These are phyloP conservation scores for Guadua angustifolia DNA, from an alignment of 176 grass and related monocot genomes.

Conservation along the genomic window DNA sequence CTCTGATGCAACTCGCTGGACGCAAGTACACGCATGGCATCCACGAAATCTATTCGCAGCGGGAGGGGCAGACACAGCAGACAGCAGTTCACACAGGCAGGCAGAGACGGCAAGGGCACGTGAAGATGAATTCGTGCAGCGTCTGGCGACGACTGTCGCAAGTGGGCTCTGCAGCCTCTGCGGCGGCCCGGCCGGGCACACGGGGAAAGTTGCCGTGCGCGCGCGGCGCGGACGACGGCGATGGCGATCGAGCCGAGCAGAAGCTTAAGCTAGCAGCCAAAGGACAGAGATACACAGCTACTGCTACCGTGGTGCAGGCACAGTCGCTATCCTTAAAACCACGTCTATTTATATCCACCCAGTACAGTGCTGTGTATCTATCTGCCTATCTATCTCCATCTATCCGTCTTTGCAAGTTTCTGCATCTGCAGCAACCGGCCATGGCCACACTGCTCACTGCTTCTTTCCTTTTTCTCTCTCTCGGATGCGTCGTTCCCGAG, in stretches of 20 bases:
- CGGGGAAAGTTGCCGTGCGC: constrained; percentile 31
- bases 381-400: neutral
- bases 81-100: neutral
- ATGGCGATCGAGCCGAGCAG: neutral
- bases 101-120: constrained; percentile 45
- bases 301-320: neutral
- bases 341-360: neutral
- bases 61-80: neutral
- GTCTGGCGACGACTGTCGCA: neutral
- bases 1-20: constrained; percentile 10
- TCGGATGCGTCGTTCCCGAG: neutral
- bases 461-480: neutral
- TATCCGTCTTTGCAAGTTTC: neutral
- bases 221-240: neutral
- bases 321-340: constrained; percentile 43
- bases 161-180: constrained; percentile 36
- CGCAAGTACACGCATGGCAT: constrained; percentile 18
- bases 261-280: neutral
- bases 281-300: neutral
- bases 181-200: constrained; percentile 1
- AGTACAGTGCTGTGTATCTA: neutral
- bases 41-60: neutral
- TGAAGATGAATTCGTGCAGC: constrained; percentile 52
- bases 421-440: neutral
- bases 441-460: neutral